These are phyloP conservation scores for Boletellus dicymbophilus DNA, from an alignment of 1,284 basidiomycete species.

Conservation along the genomic window DNA sequence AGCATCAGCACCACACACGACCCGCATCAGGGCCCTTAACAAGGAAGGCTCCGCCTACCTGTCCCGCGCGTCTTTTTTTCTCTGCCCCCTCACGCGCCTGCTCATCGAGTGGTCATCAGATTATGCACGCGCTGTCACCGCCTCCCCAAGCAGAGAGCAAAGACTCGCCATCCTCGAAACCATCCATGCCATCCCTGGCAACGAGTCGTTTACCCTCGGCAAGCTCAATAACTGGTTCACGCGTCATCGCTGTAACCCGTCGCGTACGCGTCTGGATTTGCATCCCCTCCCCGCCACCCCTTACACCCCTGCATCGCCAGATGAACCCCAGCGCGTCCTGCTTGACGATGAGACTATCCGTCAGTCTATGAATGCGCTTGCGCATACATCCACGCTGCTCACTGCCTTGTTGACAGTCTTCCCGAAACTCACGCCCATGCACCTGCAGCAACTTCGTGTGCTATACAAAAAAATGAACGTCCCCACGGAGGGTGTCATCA, in stretches of 20 bases:
- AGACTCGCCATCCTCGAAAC: conserved; percentile 18
- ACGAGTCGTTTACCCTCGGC: conserved; percentile 17
- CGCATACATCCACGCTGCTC: neutral
- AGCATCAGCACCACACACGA: neutral
- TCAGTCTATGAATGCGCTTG: conserved; percentile 12
- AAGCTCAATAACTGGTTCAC: conserved; percentile 25
- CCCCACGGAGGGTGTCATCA: conserved; percentile 25
- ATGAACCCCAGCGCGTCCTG: neutral
- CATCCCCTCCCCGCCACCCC: neutral
- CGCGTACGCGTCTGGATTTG: neutral
- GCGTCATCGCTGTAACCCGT: conserved; percentile 22
- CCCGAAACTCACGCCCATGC: conserved; percentile 22
- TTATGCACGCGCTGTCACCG: conserved; percentile 14
- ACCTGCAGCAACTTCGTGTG: conserved; percentile 24
- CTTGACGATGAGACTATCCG: conserved; percentile 29
- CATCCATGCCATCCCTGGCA: conserved; percentile 25
- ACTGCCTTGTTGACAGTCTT: conserved; percentile 21
- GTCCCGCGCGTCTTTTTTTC: conserved; percentile 7
- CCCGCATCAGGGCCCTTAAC: conserved; percentile 8
- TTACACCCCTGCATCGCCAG: neutral
- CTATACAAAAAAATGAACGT: conserved; percentile 15
- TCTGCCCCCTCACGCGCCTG: neutral
- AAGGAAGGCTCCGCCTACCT: conserved; percentile 13
- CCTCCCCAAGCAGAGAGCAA: conserved; percentile 16
- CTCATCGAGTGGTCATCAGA: conserved; percentile 9